phyloP scores from a whole-genome alignment of 1,139 yeast species.

The Scheffersomyces parashehatae region DNA sequence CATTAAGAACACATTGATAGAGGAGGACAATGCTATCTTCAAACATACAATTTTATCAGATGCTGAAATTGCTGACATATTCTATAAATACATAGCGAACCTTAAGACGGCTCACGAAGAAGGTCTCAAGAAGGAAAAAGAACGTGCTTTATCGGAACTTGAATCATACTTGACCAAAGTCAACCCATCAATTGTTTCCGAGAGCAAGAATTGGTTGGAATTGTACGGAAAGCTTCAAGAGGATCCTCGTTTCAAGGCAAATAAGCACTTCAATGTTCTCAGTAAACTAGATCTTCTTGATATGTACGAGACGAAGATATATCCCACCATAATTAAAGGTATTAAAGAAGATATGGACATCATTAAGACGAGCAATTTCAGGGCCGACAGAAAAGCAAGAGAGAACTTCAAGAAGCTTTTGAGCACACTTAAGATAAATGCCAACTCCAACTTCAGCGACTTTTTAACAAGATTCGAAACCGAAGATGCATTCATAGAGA shows the following conservation, averaged over 20 bases:
- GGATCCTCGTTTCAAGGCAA: slow-evolving; percentile 58
- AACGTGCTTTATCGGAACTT: slow-evolving; percentile 54
- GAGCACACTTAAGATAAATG: slow-evolving; percentile 41
- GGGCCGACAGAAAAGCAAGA: slow-evolving; percentile 66
- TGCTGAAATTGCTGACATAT: slow-evolving; percentile 52
- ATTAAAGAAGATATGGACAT: slow-evolving; percentile 37
- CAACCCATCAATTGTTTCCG: slow-evolving; percentile 31
- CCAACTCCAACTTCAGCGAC: slow-evolving; percentile 62
- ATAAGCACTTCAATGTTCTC: slow-evolving; percentile 55
- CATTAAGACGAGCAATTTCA: slow-evolving; percentile 41
- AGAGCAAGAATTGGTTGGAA: slow-evolving; percentile 45
- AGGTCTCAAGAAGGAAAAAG: slow-evolving; percentile 28
- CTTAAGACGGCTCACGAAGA: slow-evolving; percentile 43
- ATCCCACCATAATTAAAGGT: slow-evolving; percentile 33
- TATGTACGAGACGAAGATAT: slow-evolving; percentile 52
- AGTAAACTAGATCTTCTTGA: slow-evolving; percentile 61
- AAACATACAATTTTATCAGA: slow-evolving; percentile 63
- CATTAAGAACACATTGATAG: slow-evolving; percentile 44
- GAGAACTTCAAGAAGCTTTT: slow-evolving; percentile 55
- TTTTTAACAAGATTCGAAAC: slow-evolving; percentile 53
- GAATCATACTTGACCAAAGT: slow-evolving; percentile 46
- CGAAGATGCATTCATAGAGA: slow-evolving; percentile 57
- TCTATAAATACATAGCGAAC: slow-evolving; percentile 46
- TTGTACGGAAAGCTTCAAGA: slow-evolving; percentile 38
- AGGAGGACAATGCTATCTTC: slow-evolving; percentile 66